These are phyloP conservation scores for Thymus mandschuricus DNA, from an alignment of 257 asterid genomes.

Conservation along the genomic window DNA sequence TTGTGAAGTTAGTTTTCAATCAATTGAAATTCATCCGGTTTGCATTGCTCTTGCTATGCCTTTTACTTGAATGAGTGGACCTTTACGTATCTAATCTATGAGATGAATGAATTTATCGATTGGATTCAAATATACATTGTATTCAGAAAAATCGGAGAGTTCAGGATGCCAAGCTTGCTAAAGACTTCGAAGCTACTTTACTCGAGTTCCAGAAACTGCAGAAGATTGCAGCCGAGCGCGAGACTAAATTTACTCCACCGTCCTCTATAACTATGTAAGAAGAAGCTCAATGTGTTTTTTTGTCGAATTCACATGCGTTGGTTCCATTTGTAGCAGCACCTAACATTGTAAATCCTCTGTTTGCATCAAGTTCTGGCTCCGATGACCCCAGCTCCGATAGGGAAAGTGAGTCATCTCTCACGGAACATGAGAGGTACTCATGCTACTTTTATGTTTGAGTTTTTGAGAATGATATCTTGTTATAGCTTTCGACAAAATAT, in stretches of 20 bases:
- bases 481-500: not conserved
- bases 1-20: not conserved
- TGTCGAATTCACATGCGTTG: not conserved
- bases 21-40: not conserved
- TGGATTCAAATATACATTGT: not conserved
- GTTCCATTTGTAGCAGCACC: not conserved
- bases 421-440: constrained; percentile 24
- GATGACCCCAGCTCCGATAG: not conserved
- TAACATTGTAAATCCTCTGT: not conserved
- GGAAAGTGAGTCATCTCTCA: constrained; percentile 20
- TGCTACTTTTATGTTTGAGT: not conserved
- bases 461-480: not conserved
- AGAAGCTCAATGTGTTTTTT: not conserved
- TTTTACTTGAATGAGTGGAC: constrained; percentile 2
- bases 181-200: constrained; percentile 30
- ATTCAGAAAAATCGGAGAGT: constrained; percentile 25
- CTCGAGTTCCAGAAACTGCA: constrained; percentile 33
- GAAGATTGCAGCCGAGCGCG: constrained; percentile 29
- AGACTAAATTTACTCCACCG: constrained; percentile 28
- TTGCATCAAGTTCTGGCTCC: constrained; percentile 26
- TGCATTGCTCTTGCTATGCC: not conserved
- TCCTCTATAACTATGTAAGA: constrained; percentile 30
- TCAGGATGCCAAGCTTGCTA: constrained; percentile 31
- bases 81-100: not conserved
- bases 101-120: constrained; percentile 2